These are phyloP conservation scores for Mortierella claussenii DNA, from an alignment of 192 early-diverging fungal genomes.

Conservation along the genomic window DNA sequence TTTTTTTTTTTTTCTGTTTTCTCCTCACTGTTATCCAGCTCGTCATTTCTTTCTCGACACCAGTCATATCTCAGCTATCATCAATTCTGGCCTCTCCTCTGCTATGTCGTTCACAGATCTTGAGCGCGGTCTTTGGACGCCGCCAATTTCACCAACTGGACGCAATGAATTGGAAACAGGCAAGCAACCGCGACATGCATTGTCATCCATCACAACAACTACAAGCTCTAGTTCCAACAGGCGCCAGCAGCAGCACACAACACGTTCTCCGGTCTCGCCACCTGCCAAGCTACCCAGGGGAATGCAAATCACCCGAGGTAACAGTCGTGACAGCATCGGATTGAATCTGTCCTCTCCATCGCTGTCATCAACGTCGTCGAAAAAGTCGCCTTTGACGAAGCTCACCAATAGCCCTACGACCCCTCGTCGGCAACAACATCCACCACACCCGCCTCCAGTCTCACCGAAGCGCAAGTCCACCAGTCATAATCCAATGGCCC, in stretches of 20 bases:
- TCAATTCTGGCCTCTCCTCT: background rate
- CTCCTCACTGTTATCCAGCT: background rate
- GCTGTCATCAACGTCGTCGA: background rate
- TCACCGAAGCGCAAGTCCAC: slow-evolving; percentile 20
- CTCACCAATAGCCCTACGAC: background rate
- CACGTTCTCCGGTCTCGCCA: slow-evolving; percentile 7
- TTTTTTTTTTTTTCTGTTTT: no score
- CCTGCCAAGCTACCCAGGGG: slow-evolving; percentile 17
- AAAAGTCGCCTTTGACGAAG: no score
- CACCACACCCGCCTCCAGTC: slow-evolving; percentile 27
- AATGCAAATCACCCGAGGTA: slow-evolving; percentile 23
- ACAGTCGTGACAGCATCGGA: slow-evolving; percentile 17
- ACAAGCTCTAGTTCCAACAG: background rate
- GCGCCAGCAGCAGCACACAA: slow-evolving; percentile 4
- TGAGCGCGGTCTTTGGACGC: slow-evolving; percentile 33
- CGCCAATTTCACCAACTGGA: slow-evolving; percentile 25
- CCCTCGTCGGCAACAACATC: background rate
- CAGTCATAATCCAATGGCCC: slow-evolving; percentile 28
- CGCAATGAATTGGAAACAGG: background rate
- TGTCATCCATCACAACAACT: slow-evolving; percentile 1
- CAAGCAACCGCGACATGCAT: background rate
- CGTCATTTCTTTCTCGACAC: background rate
- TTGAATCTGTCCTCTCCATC: background rate
- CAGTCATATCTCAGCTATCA: background rate
- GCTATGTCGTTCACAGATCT: slow-evolving; percentile 36